Percentiles rank a stretch among this genome's conserved stretches.
Evolutionary conservation across 2,329 filamentous ascomycete species (phyloP).

Genomic region (Diaporthe helianthi): DNA sequence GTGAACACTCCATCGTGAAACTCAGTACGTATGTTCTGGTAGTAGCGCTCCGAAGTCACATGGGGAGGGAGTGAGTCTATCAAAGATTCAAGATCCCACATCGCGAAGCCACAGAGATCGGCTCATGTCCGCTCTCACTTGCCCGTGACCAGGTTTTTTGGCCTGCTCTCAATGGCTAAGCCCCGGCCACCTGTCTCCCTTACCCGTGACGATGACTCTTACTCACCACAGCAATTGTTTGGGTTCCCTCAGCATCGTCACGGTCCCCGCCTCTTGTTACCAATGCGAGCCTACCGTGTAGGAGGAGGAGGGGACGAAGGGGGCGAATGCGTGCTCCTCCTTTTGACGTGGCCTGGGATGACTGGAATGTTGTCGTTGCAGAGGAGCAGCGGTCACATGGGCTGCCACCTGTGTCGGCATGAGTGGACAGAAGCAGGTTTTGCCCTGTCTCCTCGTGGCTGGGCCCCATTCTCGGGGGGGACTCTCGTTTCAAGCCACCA

Average conservation of each 20-base stretch:
- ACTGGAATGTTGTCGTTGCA: slow-evolving; percentile 18
- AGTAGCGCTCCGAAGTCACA: slow-evolving; percentile 14
- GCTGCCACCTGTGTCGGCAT: slow-evolving; percentile 21
- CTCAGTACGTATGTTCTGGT: neutral
- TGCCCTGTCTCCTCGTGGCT: slow-evolving; percentile 20
- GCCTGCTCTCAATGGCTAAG: neutral
- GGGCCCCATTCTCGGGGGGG: slow-evolving; percentile 12
- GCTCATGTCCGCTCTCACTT: slow-evolving; percentile 15
- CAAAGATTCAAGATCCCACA: neutral
- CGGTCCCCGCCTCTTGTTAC: slow-evolving; percentile 14
- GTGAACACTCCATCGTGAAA: slow-evolving; percentile 26
- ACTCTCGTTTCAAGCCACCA: slow-evolving; percentile 28
- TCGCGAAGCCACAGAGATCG: slow-evolving; percentile 11
- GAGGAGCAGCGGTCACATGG: slow-evolving; percentile 21
- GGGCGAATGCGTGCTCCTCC: neutral
- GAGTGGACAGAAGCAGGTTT: slow-evolving; percentile 32
- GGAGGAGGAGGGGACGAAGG: neutral
- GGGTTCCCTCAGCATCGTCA: neutral
- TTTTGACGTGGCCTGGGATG: slow-evolving; percentile 23
- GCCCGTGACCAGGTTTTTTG: slow-evolving; percentile 16
- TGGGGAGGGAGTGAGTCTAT: slow-evolving; percentile 27
- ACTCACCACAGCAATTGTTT: neutral
- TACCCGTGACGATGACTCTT: slow-evolving; percentile 29
- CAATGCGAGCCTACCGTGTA: slow-evolving; percentile 10
- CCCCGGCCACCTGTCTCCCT: neutral